These are phyloP conservation scores for Zizania palustris DNA, from an alignment of 202 grass and related monocot genomes.

Conservation along the genomic window DNA sequence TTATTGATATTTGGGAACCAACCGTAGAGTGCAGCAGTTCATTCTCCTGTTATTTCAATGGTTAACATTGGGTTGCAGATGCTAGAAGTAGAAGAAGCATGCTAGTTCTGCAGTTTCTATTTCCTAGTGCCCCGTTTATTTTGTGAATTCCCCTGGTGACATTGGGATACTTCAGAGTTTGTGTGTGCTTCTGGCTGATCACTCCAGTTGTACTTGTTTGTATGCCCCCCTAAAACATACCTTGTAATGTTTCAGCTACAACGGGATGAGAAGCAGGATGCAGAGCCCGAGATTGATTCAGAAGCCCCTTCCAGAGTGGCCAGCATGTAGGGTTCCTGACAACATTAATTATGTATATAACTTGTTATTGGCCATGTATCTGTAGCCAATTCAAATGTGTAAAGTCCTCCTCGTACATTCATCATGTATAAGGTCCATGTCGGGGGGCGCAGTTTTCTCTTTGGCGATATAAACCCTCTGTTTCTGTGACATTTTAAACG, in stretches of 20 bases:
- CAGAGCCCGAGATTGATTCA: constrained; percentile 50
- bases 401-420: constrained; percentile 44
- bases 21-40: not conserved
- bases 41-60: not conserved
- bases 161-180: not conserved
- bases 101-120: not conserved
- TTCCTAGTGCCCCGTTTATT: not conserved
- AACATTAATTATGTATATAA: constrained; percentile 49
- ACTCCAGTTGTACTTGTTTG: not conserved
- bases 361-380: constrained; percentile 26
- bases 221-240: not conserved
- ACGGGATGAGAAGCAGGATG: not conserved
- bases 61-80: not conserved
- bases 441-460: constrained; percentile 31
- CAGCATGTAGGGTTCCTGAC: constrained; percentile 52
- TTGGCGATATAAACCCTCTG: not conserved
- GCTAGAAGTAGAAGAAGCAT: not conserved
- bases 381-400: constrained; percentile 54
- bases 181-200: not conserved
- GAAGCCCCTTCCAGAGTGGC: constrained; percentile 59
- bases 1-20: not conserved
- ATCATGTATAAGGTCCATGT: constrained; percentile 32
- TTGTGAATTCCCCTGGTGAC: not conserved
- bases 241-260: constrained; percentile 33
- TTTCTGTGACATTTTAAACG: not conserved